Evolutionary conservation across 495 filamentous ascomycete genomes (phyloP).

Genomic region (Lophium mytilinum): DNA sequence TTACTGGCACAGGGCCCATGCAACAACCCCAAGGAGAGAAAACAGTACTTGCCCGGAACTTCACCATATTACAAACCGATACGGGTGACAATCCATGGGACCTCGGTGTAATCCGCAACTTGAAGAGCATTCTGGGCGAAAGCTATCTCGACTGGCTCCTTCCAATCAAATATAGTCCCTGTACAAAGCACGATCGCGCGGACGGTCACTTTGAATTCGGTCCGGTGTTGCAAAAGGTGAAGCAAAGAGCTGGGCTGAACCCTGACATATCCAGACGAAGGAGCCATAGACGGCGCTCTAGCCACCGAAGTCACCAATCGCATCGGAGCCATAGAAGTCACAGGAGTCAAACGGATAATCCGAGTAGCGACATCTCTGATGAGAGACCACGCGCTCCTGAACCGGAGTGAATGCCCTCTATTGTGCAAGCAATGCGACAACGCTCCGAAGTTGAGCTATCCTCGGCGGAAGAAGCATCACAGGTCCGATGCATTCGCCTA

Average conservation of each 20-base stretch:
- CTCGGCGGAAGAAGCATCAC: no score
- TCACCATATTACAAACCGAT: constrained; percentile 13
- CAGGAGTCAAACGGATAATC: not conserved
- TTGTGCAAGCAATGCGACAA: no score
- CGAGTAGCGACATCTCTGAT: no score
- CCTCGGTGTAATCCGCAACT: constrained; percentile 1
- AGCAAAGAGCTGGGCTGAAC: not conserved
- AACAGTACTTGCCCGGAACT: not conserved
- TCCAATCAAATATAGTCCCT: constrained; percentile 15
- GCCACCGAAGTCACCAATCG: not conserved
- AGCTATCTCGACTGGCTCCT: constrained; percentile 11
- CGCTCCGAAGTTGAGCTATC: no score
- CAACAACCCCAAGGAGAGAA: no score
- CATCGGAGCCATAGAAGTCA: not conserved
- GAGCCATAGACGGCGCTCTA: not conserved
- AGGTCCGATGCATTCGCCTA: no score
- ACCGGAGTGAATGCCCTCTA: no score
- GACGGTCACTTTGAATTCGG: constrained; percentile 14
- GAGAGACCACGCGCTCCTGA: no score
- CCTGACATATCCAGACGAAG: not conserved
- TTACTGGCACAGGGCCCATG: not conserved
- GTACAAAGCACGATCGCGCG: not conserved
- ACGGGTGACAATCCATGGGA: constrained; percentile 19
- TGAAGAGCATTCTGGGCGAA: constrained; percentile 12
- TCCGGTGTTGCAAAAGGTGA: constrained; percentile 1